phyloP scores from a whole-genome alignment of 2,329 filamentous ascomycete genomes.

The Neofusicoccum sp. region DNA sequence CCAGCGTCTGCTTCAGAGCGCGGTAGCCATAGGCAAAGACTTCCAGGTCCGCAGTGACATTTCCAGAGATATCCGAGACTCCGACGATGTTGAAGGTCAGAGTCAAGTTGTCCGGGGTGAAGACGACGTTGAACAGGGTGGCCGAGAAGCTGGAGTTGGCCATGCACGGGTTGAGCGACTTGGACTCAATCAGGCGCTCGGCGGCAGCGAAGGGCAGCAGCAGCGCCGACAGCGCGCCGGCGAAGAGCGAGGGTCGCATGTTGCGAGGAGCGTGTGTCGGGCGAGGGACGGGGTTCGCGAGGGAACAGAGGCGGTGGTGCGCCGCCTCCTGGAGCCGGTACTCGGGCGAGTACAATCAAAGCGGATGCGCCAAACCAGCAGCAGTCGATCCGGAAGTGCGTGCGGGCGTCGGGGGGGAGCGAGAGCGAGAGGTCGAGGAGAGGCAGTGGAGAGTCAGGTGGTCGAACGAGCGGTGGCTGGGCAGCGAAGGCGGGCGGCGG shows the following conservation, averaged over 20 bases:
- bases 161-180: conserved; percentile 82
- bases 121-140: conserved; percentile 81
- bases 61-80: conserved; percentile 78
- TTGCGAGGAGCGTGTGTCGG: not conserved
- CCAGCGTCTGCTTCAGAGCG: conserved; percentile 63
- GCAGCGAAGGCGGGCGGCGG: not conserved
- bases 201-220: conserved; percentile 28
- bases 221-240: conserved; percentile 16
- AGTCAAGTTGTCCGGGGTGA: conserved; percentile 71
- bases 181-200: conserved; percentile 71
- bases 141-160: conserved; percentile 83
- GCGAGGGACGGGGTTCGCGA: not conserved
- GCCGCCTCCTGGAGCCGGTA: conserved; percentile 16
- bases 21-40: conserved; percentile 81
- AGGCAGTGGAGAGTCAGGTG: not conserved
- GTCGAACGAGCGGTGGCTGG: conserved; percentile 18
- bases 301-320: conserved; percentile 2
- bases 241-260: conserved; percentile 9
- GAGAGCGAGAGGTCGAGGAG: not conserved
- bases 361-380: conserved; percentile 17
- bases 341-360: conserved; percentile 16
- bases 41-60: conserved; percentile 72
- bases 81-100: conserved; percentile 74
- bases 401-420: conserved; percentile 1
- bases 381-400: conserved; percentile 1